These are phyloP conservation scores for Dothistroma septosporum DNA, from an alignment of 2,329 filamentous ascomycete species.

Conservation along the genomic window DNA sequence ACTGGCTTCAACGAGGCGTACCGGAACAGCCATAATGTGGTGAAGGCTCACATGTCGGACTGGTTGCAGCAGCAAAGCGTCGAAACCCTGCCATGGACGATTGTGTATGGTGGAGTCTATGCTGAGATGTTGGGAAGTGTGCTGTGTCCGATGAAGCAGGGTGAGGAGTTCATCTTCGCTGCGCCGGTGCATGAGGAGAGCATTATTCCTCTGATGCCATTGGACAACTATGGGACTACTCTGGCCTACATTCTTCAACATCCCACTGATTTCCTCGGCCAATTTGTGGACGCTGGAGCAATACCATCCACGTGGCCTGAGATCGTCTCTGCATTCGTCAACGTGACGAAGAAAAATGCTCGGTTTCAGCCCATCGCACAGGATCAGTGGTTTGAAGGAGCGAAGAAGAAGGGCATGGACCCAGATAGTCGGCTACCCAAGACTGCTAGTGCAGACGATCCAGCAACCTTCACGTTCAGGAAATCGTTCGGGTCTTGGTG, in stretches of 20 bases:
- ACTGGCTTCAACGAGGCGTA: constrained; percentile 4
- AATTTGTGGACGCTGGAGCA: constrained; percentile 1
- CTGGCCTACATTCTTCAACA: neutral
- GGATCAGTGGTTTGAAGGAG: neutral
- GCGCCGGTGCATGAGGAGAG: constrained; percentile 1
- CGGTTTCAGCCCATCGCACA: neutral
- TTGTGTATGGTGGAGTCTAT: constrained; percentile 3
- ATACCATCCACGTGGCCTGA: neutral
- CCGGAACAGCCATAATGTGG: constrained; percentile 6
- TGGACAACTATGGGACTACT: constrained; percentile 2
- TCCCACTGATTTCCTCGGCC: neutral
- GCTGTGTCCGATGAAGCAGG: neutral
- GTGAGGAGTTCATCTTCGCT: neutral
- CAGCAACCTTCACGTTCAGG: constrained; percentile 1
- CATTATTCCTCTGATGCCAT: constrained; percentile 2
- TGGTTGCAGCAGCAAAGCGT: neutral
- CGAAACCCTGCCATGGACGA: neutral
- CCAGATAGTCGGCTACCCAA: neutral
- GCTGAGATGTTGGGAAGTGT: constrained; percentile 3
- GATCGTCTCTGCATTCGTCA: neutral
- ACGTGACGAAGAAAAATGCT: neutral
- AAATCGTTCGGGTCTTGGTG: constrained; percentile 4
- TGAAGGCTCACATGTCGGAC: neutral
- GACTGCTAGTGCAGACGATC: neutral
- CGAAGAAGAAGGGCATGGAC: neutral